Base-by-base conservation (phyloP, 225 moss, liverwort and hornwort genomes). In the Sphagnum contortum region DNA sequence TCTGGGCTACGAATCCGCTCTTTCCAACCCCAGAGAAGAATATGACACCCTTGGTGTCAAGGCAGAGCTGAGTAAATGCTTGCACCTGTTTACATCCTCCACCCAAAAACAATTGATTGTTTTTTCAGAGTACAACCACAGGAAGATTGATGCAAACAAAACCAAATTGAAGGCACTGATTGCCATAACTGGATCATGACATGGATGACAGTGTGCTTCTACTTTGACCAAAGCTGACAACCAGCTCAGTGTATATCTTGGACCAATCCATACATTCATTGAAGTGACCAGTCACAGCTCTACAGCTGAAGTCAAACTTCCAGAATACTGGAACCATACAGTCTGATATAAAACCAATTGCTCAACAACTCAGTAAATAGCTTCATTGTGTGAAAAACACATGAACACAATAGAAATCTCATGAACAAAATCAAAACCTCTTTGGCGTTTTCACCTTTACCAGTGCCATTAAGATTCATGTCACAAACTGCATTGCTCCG, bases 1-100 rank as follows among this genome's bases (percentile, higher is more conserved):
- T 93, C 66, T 90, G 90, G 29, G 92, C 92, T 9, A 90, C 88
- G 61, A 90, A 78, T 44, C 88, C 88, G 64, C 90, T 93, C 79
- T 88, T 90, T 49, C 86, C 83, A 2, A 86, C 83, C 47, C 86
- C 77, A 0, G 80, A 72, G 68, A 87, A 83, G 72, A 83, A 87
- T 50, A 87, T 80, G 55, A 77, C 82, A 5, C 83, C 83, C 65
- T 74, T 76, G 2, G 83, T 74, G 47, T 67, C 66, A 2, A 70
- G 66, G 55, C 86, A 87, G 6, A 80, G 73, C 2, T 83, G 72
- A 1, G 86, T 77, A 57, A 87, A 87, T 2, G 80, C 77, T 63
- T 77, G 86, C 62, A 87, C 78, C 84, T 84, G 69, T 5, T 52
- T 29, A 29, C 52, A 9, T 6, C 52, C 52, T 52, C 52, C 52